Evolutionary conservation across 1,284 basidiomycete genomes (phyloP), one percentile per base, ranked within the genome.

Genomic region (Ceratobasidium sp.): DNA sequence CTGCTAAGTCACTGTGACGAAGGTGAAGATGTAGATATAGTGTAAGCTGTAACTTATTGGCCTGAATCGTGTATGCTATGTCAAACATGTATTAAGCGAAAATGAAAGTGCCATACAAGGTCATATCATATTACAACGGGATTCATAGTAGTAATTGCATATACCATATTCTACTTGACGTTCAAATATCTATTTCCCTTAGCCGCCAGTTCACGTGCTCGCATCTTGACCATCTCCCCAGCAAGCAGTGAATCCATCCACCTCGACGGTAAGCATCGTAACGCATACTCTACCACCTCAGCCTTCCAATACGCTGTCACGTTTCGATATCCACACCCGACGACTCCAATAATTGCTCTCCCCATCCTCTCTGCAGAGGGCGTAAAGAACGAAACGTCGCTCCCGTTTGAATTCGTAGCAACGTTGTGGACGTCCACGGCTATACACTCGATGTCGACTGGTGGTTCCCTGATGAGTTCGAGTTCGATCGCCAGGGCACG

Each of bases 261-360:
- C 3, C 22, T 31, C n/a, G n/a, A 22, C 6, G 54, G 54, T 22
- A 57, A 31, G 7, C 54, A 57, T 24, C 29, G 45, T 22, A 66
- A 50, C 4, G 31, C 19, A 17, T 19, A 33, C 44, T 45, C 41
- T 27, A 66, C 48, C 64, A 66, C 9, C 24, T 66, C 64, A 4
- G 64, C 64, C 22, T 33, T n/a, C 64, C 64, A 66, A 51, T 66
- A 66, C 6, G 64, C 64, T 7, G 64, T 66, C 22, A 66, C 45
- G 7, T 4, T 8, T 7, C 41, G 64, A 17, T 50, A 17, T 4
- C 64, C 64, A 50, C 64, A 66, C 4, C 64, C 64, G 6, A 66
- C 64, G 64, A 66, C 64, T n/a, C 29, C 64, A 24, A 66, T 45
- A 33, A 66, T 66, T 15, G 64, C 64, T n/a, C 44, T n/a, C 2